Conservation (phyloP, 345 rosid species). For the Syzygium grande region DNA sequence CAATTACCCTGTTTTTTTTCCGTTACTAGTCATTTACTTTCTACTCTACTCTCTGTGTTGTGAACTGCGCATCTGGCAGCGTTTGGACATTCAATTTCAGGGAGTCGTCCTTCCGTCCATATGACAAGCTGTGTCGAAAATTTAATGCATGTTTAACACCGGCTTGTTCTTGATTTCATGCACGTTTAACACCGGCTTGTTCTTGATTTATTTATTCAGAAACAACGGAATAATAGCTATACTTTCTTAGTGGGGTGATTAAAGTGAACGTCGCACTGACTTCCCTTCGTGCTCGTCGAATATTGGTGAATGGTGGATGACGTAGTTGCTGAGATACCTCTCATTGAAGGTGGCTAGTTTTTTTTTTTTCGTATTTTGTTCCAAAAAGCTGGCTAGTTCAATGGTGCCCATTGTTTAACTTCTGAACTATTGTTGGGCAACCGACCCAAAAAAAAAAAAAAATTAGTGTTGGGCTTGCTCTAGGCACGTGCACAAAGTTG, state of each 20-base stretch:
- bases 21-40: not conserved
- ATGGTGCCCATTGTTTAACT: not conserved
- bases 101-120: not conserved
- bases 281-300: not conserved
- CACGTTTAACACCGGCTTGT: not conserved
- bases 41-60: not conserved
- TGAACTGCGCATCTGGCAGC: not conserved
- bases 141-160: not conserved
- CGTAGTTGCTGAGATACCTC: not conserved
- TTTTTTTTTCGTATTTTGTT: too few relatives aligned
- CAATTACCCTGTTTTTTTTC: not conserved
- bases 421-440: not conserved
- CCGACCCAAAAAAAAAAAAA: too few relatives aligned
- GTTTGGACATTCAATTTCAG: not conserved
- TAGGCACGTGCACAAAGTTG: not conserved
- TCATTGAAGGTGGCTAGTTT: not conserved
- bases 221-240: not conserved
- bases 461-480: not conserved
- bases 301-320: not conserved
- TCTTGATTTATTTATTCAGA: not conserved
- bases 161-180: not conserved
- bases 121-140: not conserved
- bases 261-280: not conserved
- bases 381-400: not conserved
- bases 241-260: not conserved